These are phyloP conservation scores for Rossbeevera mucosa DNA, from an alignment of 768 basidiomycete genomes.

Conservation along the genomic window DNA sequence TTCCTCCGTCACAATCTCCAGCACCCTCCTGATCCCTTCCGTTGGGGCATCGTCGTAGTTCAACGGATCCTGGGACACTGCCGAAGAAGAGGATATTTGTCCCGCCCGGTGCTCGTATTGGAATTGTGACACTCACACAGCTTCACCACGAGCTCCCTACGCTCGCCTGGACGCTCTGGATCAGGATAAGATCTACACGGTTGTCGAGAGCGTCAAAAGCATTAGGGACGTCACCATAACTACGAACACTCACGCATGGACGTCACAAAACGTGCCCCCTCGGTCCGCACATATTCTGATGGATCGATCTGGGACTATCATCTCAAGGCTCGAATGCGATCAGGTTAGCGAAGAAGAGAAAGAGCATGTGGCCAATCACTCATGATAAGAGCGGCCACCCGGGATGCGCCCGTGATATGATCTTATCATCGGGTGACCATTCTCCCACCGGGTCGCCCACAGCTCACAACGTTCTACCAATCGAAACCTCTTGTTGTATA, in stretches of 20 bases:
- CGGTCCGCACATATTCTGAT: constrained; percentile 84
- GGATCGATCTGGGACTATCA: constrained; percentile 61
- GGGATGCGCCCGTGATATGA: background rate
- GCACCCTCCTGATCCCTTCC: constrained; percentile 83
- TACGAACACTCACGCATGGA: constrained; percentile 59
- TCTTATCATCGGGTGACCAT: constrained; percentile 4
- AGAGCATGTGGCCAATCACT: background rate
- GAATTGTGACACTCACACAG: constrained; percentile 47
- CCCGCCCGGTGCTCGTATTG: background rate
- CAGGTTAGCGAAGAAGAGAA: background rate
- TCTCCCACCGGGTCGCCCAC: background rate
- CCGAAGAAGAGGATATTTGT: background rate
- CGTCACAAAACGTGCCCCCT: constrained; percentile 91
- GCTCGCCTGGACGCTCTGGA: constrained; percentile 51
- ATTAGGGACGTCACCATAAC: background rate
- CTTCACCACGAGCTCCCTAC: constrained; percentile 86
- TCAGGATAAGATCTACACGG: constrained; percentile 65
- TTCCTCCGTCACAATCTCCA: constrained; percentile 72
- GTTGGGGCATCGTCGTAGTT: constrained; percentile 94
- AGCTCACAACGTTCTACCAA: background rate
- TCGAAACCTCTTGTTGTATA: background rate
- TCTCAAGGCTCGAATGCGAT: background rate
- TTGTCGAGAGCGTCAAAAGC: background rate
- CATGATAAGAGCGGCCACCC: background rate
- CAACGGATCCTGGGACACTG: constrained; percentile 83